phyloP scores from a whole-genome alignment of 192 early-diverging fungal species.

The Podila verticillata region DNA sequence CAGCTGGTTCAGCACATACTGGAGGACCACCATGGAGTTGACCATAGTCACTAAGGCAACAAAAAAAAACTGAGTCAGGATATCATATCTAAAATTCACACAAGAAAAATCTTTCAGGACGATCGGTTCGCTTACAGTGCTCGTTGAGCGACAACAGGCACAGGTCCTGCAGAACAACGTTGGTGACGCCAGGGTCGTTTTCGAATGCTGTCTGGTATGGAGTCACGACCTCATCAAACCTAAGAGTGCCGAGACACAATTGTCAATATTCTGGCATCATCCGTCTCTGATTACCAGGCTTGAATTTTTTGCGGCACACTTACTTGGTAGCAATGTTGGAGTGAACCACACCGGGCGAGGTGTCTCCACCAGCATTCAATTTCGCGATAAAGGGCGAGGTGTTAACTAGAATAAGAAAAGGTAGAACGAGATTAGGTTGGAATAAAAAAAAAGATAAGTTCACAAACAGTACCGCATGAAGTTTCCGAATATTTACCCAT shows the following conservation, averaged over 20 bases:
- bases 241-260: too few species aligned
- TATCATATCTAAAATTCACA: background rate
- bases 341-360: conserved; percentile 18
- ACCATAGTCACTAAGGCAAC: conserved; percentile 22
- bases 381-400: conserved; percentile 18
- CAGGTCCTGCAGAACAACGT: conserved; percentile 20
- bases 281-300: too few species aligned
- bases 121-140: conserved; percentile 21
- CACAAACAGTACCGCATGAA: too few species aligned
- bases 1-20: conserved; percentile 35
- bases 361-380: conserved; percentile 35
- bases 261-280: too few species aligned
- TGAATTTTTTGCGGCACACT: too few species aligned
- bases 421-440: background rate
- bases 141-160: conserved; percentile 35
- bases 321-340: conserved; percentile 30
- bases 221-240: conserved; percentile 29
- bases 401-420: conserved; percentile 1
- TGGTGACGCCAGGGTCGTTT: conserved; percentile 10
- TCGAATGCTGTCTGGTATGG: conserved; percentile 20
- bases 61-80: background rate
- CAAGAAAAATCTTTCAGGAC: background rate
- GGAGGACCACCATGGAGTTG: conserved; percentile 31
- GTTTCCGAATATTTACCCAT: conserved; percentile 7
- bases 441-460: background rate